Conservation (phyloP, 768 basidiomycete species). For the Boletus speciosus region DNA sequence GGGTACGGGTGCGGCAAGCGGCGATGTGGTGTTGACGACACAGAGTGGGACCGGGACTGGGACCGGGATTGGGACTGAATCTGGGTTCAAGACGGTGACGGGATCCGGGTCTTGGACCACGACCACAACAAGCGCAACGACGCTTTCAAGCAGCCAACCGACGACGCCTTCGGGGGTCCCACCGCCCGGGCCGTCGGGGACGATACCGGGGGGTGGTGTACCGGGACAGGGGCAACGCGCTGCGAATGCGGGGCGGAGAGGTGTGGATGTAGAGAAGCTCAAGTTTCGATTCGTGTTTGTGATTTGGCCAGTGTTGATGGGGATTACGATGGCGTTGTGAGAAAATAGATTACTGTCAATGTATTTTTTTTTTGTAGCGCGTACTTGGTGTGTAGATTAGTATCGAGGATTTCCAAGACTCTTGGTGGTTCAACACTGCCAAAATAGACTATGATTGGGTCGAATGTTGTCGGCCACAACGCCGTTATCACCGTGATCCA, state of each 20-base stretch:
- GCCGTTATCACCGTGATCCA: too few relatives aligned
- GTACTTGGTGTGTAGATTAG: too few relatives aligned
- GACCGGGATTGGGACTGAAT: not conserved
- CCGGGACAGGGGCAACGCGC: constrained; percentile 2
- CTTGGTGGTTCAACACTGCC: too few relatives aligned
- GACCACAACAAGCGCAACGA: not conserved
- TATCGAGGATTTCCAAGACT: too few relatives aligned
- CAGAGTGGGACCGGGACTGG: not conserved
- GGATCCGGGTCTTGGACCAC: constrained; percentile 6
- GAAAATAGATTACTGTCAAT: too few relatives aligned
- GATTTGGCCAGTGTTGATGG: constrained; percentile 55
- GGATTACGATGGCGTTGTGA: constrained; percentile 52
- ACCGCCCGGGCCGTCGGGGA: constrained; percentile 6
- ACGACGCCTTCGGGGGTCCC: constrained; percentile 2
- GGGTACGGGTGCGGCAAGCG: not conserved
- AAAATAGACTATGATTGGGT: too few relatives aligned
- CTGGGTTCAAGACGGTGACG: constrained; percentile 3
- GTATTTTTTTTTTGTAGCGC: too few relatives aligned
- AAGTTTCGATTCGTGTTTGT: constrained; percentile 50
- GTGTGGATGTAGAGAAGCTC: constrained; percentile 33
- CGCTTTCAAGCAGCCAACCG: not conserved
- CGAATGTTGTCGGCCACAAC: too few relatives aligned
- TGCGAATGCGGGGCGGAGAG: constrained; percentile 21
- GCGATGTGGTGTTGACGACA: constrained; percentile 3
- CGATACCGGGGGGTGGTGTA: not conserved